Percentiles rank a stretch among this genome's conserved stretches.
phyloP scores from a whole-genome alignment of 2,329 filamentous ascomycete genomes.

The Aspergillus thermomutatus region DNA sequence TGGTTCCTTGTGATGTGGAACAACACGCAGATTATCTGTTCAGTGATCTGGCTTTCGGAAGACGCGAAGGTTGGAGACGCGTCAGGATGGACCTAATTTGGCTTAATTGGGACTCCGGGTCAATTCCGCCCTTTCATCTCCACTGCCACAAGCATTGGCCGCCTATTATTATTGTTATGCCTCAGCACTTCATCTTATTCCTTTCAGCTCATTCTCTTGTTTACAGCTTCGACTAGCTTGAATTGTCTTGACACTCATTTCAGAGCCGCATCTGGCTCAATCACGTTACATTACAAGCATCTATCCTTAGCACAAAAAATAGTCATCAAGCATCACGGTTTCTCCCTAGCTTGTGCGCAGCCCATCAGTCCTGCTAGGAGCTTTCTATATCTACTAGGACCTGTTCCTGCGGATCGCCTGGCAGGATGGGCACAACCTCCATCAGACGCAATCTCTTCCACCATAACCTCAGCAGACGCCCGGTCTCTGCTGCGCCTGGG shows the following conservation, averaged over 20 bases:
- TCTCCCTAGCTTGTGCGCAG: not conserved
- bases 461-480: constrained; percentile 41
- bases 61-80: constrained; percentile 31
- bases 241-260: not conserved
- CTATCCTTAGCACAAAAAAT: not conserved
- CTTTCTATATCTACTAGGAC: not conserved
- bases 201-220: not conserved
- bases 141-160: not conserved
- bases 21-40: not conserved
- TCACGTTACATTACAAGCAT: not conserved
- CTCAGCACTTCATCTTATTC: not conserved
- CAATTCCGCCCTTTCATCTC: constrained; percentile 1
- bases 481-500: constrained; percentile 30
- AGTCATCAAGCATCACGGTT: not conserved
- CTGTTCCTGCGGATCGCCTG: not conserved
- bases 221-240: not conserved
- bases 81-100: constrained; percentile 18
- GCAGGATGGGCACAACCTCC: constrained; percentile 29
- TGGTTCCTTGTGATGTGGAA: not conserved
- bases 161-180: not conserved
- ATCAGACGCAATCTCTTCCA: constrained; percentile 46
- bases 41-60: constrained; percentile 2
- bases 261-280: not conserved
- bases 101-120: constrained; percentile 2
- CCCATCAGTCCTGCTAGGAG: not conserved